phyloP scores from a whole-genome alignment of 768 basidiomycete species.

The Suillus subaureus region DNA sequence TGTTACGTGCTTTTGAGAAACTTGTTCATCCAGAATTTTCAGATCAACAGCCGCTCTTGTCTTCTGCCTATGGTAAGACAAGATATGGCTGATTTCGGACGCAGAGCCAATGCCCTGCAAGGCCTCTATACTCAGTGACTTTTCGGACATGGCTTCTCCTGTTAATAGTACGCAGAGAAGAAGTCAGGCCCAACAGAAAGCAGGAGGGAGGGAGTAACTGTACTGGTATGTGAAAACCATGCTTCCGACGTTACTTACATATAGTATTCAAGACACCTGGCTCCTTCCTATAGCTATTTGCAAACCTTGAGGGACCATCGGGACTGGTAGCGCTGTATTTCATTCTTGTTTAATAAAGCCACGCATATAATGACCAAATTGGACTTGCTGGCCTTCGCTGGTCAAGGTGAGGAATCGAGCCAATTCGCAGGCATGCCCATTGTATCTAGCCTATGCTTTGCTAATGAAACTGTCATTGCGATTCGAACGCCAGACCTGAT shows the following conservation, averaged over 20 bases:
- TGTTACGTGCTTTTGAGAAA: slow-evolving; percentile 16
- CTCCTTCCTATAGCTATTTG: neutral
- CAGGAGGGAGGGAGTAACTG: neutral
- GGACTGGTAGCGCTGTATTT: neutral
- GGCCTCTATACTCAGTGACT: neutral
- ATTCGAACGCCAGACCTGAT: neutral
- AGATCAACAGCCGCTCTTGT: slow-evolving; percentile 7
- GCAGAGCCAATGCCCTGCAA: neutral
- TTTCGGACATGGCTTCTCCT: slow-evolving; percentile 1
- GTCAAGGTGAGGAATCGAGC: neutral
- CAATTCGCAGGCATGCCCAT: neutral
- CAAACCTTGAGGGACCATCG: neutral
- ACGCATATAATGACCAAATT: neutral
- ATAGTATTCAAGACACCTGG: neutral
- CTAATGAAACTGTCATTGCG: neutral
- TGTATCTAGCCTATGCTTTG: neutral
- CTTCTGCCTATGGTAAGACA: neutral
- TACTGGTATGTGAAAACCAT: neutral
- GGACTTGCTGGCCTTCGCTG: neutral
- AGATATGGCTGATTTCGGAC: neutral
- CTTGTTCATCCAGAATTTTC: neutral
- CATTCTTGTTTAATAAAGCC: neutral
- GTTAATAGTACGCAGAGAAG: neutral
- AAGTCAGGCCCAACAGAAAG: neutral
- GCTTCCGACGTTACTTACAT: neutral